A percentile compares a stretch with the other conserved stretches of the same genome.
Evolutionary conservation across 257 asterid species (phyloP).

Genomic region (Lycium ferocissimum): DNA sequence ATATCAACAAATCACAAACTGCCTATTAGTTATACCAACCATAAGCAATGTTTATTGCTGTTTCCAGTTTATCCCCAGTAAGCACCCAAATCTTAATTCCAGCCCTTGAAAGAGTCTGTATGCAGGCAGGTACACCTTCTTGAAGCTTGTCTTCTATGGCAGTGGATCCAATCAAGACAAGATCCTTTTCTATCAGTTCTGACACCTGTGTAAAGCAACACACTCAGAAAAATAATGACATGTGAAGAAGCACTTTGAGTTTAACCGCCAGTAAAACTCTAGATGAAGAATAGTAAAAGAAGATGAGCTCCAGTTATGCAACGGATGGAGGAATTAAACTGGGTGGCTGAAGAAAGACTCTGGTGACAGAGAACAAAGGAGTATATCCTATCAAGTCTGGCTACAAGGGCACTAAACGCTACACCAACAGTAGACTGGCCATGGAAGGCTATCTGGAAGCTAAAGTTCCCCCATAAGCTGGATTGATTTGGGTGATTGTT

Average conservation of each 20-base stretch:
- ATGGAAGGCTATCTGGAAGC: constrained; percentile 4
- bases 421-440: constrained; percentile 20
- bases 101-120: constrained; percentile 98
- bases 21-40: constrained; percentile 52
- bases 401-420: constrained; percentile 16
- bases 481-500: constrained; percentile 19
- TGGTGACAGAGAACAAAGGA: neutral
- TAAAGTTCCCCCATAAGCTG: constrained; percentile 23
- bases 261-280: neutral
- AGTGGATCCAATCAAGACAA: constrained; percentile 93
- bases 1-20: constrained; percentile 29
- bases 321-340: neutral
- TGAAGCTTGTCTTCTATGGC: constrained; percentile 99
- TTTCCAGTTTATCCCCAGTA: constrained; percentile 99
- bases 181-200: constrained; percentile 89
- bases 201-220: constrained; percentile 66
- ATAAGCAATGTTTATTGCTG: constrained; percentile 98
- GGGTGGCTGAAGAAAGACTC: constrained; percentile 21
- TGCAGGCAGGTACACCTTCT: constrained; percentile 97
- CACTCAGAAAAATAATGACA: constrained; percentile 25
- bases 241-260: neutral
- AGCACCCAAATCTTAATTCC: constrained; percentile 99
- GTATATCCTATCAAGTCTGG: neutral
- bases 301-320: neutral
- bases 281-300: neutral